Evolutionary conservation across 2,329 filamentous ascomycete species (phyloP), one percentile per base, ranked within the genome.

Genomic region (Colletotrichum sp.): DNA sequence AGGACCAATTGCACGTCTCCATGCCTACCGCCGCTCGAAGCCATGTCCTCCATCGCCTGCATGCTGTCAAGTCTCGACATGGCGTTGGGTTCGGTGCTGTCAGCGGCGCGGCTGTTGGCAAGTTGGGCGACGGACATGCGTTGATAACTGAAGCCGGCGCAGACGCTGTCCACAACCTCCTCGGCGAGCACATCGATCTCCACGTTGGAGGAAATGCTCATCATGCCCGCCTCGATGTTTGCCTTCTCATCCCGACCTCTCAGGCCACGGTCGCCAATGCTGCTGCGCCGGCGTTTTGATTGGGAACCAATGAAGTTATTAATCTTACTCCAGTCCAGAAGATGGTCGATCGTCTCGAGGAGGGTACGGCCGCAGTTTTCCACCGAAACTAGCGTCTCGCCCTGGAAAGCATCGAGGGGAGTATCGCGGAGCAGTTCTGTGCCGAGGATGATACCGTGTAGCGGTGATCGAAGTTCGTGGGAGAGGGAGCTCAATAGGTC

Each of bases 401-500:
- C 80, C 77, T 89, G 88, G 15, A 84, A 82, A 5, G 83, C 82
- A 60, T 84, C 84, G 36, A 91, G 82, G 0, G 82, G 76, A 0
- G 89, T 90, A 25, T 91, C 89, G 6, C 86, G 85, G 0, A 93
- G 79, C 4, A 92, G 81, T 76, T 91, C 90, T 2, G 87, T 85
- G 70, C 85, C 90, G 0, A 89, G 87, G 0, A 93, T 82, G 39
- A 93, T 88, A 3, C 91, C 91, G 70, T 93, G 91, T 1, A 93
- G 83, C 0, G 91, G 91, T 2, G 89, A 91, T 8, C 91, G 86
- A 8, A 93, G 81, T 79, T 93, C 91, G 78, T 93, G 91, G 6
- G 89, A 91, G 4, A 93, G 87, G 1, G 89, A 92, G 0, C 89
- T 89, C 6, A 93, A 86, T 30, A 92, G 88, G 72, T 92, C 90